Evolutionary conservation across 2,329 filamentous ascomycete species (phyloP).

Genomic region (Eutypa lata): DNA sequence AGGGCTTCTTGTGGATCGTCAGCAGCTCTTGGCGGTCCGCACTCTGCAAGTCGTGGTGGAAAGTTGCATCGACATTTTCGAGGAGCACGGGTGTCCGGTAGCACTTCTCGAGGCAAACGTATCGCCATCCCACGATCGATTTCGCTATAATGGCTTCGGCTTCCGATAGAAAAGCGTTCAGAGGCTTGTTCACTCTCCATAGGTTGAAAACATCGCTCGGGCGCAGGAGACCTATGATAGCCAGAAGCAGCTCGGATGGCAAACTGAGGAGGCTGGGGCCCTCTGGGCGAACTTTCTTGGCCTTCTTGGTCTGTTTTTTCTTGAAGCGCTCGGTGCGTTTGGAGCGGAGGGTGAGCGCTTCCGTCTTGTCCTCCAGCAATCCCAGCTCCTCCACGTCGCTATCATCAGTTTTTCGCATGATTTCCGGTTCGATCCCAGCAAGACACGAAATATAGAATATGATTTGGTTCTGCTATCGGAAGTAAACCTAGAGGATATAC

Average conservation of each 20-base stretch:
- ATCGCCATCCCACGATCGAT: constrained; percentile 43
- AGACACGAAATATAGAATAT: no score
- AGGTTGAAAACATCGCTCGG: constrained; percentile 51
- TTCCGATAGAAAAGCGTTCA: constrained; percentile 39
- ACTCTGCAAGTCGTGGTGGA: constrained; percentile 24
- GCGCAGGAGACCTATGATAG: constrained; percentile 41
- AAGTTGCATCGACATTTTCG: constrained; percentile 22
- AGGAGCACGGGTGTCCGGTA: constrained; percentile 48
- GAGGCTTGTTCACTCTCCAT: constrained; percentile 37
- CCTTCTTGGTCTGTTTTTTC: constrained; percentile 40
- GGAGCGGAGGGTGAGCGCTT: constrained; percentile 43
- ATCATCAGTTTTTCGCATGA: constrained; percentile 14
- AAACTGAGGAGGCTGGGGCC: constrained; percentile 41
- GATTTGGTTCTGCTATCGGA: no score
- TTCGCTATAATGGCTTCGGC: constrained; percentile 42
- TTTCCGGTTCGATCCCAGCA: no score
- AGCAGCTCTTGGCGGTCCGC: constrained; percentile 39
- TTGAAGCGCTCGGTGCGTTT: constrained; percentile 49
- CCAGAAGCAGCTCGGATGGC: constrained; percentile 50
- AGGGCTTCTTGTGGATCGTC: constrained; percentile 42
- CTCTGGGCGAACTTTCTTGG: constrained; percentile 25
- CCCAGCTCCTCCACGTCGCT: constrained; percentile 41
- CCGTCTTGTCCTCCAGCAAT: constrained; percentile 42
- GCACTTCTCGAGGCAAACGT: constrained; percentile 47
- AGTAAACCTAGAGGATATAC: no score